phyloP scores from a whole-genome alignment of 1,284 basidiomycete genomes.

The Cutaneotrichosporon curvatum region DNA sequence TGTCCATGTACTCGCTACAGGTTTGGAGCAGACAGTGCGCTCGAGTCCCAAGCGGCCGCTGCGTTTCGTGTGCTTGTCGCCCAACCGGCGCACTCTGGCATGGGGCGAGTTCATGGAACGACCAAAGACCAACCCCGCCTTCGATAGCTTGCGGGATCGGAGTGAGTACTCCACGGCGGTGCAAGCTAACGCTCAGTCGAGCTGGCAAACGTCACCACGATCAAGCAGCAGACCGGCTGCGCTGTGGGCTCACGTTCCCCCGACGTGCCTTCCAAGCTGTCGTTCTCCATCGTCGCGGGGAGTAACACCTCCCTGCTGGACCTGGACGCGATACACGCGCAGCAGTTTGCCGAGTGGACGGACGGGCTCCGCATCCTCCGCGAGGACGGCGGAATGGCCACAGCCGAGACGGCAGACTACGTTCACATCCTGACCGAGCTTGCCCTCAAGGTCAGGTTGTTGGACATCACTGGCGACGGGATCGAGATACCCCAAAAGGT shows the following conservation, averaged over 20 bases:
- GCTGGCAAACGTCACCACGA: conserved; percentile 65
- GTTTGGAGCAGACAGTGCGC: conserved; percentile 20
- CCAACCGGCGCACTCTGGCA: conserved; percentile 31
- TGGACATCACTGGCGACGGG: conserved; percentile 83
- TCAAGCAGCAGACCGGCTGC: conserved; percentile 68
- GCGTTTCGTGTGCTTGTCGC: conserved; percentile 37
- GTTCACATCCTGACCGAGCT: conserved; percentile 75
- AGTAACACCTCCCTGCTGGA: conserved; percentile 71
- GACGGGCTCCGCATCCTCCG: conserved; percentile 86
- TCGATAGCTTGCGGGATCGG: conserved; percentile 52
- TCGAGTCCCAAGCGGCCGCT: conserved; percentile 27
- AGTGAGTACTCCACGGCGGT: conserved; percentile 43
- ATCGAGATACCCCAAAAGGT: conserved; percentile 68
- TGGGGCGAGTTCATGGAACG: conserved; percentile 35
- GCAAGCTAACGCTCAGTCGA: conserved; percentile 51
- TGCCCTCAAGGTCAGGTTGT: conserved; percentile 83
- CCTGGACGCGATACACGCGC: conserved; percentile 74
- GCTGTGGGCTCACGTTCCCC: conserved; percentile 49
- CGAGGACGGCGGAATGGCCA: conserved; percentile 56
- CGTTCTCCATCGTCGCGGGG: conserved; percentile 65
- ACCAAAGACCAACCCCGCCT: conserved; percentile 18
- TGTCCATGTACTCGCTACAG: conserved; percentile 23
- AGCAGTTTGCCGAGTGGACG: conserved; percentile 90
- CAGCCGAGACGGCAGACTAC: conserved; percentile 75
- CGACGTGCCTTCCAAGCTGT: conserved; percentile 56